Evolutionary conservation across 352 stramenopile species (phyloP).

Genomic region (Phytophthora vignae): DNA sequence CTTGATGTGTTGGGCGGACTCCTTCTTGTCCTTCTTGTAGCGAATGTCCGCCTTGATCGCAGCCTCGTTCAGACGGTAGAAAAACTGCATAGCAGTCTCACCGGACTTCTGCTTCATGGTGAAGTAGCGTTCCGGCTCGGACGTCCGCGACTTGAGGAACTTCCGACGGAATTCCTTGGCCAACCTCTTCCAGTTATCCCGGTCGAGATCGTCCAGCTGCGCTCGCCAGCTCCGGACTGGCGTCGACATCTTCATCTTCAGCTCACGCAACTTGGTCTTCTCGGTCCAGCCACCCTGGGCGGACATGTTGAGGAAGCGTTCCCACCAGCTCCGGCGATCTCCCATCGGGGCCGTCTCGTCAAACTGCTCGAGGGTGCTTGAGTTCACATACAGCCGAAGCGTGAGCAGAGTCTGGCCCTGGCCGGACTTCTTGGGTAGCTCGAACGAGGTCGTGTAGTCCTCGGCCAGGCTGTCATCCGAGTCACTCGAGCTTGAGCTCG

Average conservation of each 20-base stretch:
- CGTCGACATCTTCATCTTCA: constrained; percentile 9
- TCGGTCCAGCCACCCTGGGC: constrained; percentile 1
- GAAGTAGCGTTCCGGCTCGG: neutral
- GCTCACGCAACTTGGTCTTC: neutral
- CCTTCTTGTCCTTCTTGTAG: neutral
- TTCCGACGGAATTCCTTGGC: neutral
- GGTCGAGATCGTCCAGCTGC: no score
- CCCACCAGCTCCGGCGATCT: neutral
- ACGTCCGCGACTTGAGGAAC: constrained; percentile 5
- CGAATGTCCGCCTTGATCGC: neutral
- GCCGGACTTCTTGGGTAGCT: no score
- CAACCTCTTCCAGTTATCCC: neutral
- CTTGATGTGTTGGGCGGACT: neutral
- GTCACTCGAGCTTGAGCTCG: no score
- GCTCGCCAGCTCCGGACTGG: neutral
- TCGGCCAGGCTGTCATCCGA: no score
- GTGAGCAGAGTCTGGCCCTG: neutral
- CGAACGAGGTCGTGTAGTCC: no score
- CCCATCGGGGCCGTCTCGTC: constrained; percentile 1
- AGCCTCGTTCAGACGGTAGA: constrained; percentile 7
- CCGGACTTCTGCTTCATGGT: constrained; percentile 6
- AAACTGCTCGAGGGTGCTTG: neutral
- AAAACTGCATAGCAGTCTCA: constrained; percentile 2
- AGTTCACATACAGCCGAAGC: neutral
- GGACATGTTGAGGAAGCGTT: constrained; percentile 3